Evolutionary conservation across 2,329 filamentous ascomycete species (phyloP).

Genomic region (Pseudodiploospora longispora): DNA sequence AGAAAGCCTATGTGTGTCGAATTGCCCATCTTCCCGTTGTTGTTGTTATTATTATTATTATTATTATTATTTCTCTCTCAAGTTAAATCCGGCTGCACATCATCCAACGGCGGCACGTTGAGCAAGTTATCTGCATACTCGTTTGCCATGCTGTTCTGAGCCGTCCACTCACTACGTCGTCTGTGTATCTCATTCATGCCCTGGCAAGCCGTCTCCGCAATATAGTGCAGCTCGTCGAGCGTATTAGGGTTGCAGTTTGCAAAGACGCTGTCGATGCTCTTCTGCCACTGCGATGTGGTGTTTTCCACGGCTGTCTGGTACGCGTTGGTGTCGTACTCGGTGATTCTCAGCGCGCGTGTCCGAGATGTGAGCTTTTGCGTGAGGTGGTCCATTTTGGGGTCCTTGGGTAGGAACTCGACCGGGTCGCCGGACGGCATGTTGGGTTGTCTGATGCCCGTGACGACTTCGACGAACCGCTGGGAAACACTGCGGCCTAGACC

Average conservation of each 20-base stretch:
- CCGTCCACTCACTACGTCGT: conserved; percentile 21
- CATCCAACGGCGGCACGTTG: conserved; percentile 6
- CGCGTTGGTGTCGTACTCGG: conserved; percentile 29
- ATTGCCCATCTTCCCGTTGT: background rate
- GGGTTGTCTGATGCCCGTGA: conserved; percentile 32
- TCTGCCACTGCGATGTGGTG: conserved; percentile 33
- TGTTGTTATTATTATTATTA: background rate
- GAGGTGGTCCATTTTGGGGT: conserved; percentile 18
- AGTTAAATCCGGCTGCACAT: conserved; percentile 2
- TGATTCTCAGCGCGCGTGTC: conserved; percentile 16
- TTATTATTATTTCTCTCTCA: background rate
- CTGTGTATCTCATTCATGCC: conserved; percentile 36
- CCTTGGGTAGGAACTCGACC: conserved; percentile 25
- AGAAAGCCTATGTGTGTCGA: no score
- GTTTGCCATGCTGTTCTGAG: conserved; percentile 20
- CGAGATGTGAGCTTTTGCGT: conserved; percentile 17
- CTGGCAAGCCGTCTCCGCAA: conserved; percentile 34
- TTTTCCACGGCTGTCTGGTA: conserved; percentile 30
- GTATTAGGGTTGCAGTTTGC: conserved; percentile 35
- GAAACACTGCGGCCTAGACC: conserved; percentile 31
- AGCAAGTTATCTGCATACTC: conserved; percentile 24
- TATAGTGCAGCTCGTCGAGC: conserved; percentile 35
- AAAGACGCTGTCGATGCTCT: conserved; percentile 36
- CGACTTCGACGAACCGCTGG: conserved; percentile 40
- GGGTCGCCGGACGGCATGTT: conserved; percentile 21